phyloP scores from a whole-genome alignment of 192 early-diverging fungal genomes.

The Borealophlyctis nickersoniae region DNA sequence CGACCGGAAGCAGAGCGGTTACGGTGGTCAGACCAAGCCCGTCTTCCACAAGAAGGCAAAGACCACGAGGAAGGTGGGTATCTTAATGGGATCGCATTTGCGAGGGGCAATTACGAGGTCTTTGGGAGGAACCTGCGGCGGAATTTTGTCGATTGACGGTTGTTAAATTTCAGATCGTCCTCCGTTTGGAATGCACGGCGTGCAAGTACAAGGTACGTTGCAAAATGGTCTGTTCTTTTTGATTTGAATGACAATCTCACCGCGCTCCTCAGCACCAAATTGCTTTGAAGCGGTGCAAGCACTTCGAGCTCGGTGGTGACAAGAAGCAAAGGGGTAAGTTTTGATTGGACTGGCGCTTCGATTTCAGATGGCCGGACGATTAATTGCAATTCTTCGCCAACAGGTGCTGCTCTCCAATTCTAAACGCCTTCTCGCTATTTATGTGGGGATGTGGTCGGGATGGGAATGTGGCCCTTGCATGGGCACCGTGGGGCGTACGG shows the following conservation, averaged over 20 bases:
- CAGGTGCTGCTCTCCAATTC: slow-evolving; percentile 85
- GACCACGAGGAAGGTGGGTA: slow-evolving; percentile 99
- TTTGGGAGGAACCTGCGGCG: no score
- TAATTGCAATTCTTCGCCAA: slow-evolving; percentile 36
- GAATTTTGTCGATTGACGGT: no score
- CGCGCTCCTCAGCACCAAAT: slow-evolving; percentile 79
- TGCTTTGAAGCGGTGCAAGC: slow-evolving; percentile 98
- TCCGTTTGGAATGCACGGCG: slow-evolving; percentile 95
- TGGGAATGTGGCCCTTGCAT: no score
- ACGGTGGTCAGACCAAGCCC: slow-evolving; percentile 99
- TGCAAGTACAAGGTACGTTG: slow-evolving; percentile 99
- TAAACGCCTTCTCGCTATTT: slow-evolving; percentile 44
- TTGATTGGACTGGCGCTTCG: not conserved
- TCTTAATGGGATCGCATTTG: no score
- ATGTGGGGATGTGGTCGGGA: not conserved
- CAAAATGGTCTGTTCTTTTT: no score
- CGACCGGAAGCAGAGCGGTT: slow-evolving; percentile 98
- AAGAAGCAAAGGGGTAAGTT: slow-evolving; percentile 79
- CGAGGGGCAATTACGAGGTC: no score
- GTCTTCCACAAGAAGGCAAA: slow-evolving; percentile 99
- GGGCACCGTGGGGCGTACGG: no score
- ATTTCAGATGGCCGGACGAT: not conserved
- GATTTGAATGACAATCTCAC: not conserved
- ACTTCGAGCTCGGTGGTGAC: slow-evolving; percentile 99
- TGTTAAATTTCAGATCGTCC: no score